Evolutionary conservation across 2,329 filamentous ascomycete species (phyloP), one percentile per base, ranked within the genome.

Genomic region (Aspergillus brunneoviolaceus): DNA sequence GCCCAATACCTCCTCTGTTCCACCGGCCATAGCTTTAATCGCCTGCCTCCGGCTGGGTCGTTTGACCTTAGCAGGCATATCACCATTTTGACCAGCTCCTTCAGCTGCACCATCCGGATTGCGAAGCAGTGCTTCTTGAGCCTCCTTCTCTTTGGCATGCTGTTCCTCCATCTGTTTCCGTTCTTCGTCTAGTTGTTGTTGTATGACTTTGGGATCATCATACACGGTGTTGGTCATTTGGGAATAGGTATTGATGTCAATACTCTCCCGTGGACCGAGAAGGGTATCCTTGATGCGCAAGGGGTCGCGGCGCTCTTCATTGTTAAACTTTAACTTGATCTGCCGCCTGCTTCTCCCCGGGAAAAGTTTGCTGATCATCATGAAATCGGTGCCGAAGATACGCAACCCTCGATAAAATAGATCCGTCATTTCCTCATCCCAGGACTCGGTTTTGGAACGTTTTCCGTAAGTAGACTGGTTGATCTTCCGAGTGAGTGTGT

Each of bases 301-400:
- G 0, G 84, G 81, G 65, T 87, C 79, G 5, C 80, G 74, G 25
- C 82, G 80, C 70, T 88, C 85, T 71, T 89, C 86, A 42, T 83
- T 82, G 29, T 80, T 81, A 73, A 87, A 89, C 66, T 89, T 88
- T 16, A 81, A 72, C 71, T 89, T 89, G 66, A 89, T 84, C 67
- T 85, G 81, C n/a, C 81, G 79, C n/a, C 86, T 78, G 10, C 82
- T 84, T 51, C 81, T 78, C 11, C 82, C 82, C 0, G 84, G 83
- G 64, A 88, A 87, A 75, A 88, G 79, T 61, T 84, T 84, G 66
- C 81, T 83, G 64, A 88, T 86, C 73, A 87, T 84, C 73, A 82
- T 81, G 65, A 89, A 89, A 68, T 89, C 86, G 0, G 85, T 88
- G 39, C 86, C 86, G 66, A 87, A 88, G 77, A 85, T 85, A 21